Evolutionary conservation across 2,329 filamentous ascomycete species (phyloP), one percentile per base, ranked within the genome.

Genomic region (Taxawa tesnikishii): DNA sequence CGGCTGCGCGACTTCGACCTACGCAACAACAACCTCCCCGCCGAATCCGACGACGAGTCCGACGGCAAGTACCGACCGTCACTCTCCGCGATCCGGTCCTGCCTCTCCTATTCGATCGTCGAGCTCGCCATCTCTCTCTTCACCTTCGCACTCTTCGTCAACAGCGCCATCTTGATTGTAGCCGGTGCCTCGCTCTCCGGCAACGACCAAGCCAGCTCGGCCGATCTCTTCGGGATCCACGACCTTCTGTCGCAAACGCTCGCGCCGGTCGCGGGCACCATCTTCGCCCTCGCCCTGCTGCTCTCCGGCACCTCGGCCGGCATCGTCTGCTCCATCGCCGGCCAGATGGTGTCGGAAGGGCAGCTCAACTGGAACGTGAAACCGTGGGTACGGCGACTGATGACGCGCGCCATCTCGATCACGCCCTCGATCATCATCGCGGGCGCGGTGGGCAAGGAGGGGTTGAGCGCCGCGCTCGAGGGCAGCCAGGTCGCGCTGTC

Each of bases 261-360:
- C 31, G 75, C 79, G 1, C 75, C 77, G 0, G 79, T 71, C 0
- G 85, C 83, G 1, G 85, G 83, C 2, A 82, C 80, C 3, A 64
- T 93, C n/a, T 93, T 93, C 41, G 83, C 83, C 0, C 63, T 92
- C 3, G 83, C 84, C 0, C 62, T 93, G 1, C 68, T 93, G 0
- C 70, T 92, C 1, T 87, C 79, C 0, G 84, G 84, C 6, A 70
- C 83, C 9, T 83, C 77, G 0, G 84, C 84, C 0, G 84, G 84
- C 5, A 83, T 93, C 21, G 79, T 92, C 3, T 92, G 84, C 59
- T 93, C 85, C 2, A 90, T 93, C 43, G 73, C 84, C 0, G 84
- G 84, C 0, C 84, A 93, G 53, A 90, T 93, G 76, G 79, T 93
- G 14, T 78, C 75, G 40, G 84, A 92, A 53, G 84, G 84, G 5